Conservation (phyloP, 352 stramenopile genomes). For the Globisporangium iwayamae region DNA sequence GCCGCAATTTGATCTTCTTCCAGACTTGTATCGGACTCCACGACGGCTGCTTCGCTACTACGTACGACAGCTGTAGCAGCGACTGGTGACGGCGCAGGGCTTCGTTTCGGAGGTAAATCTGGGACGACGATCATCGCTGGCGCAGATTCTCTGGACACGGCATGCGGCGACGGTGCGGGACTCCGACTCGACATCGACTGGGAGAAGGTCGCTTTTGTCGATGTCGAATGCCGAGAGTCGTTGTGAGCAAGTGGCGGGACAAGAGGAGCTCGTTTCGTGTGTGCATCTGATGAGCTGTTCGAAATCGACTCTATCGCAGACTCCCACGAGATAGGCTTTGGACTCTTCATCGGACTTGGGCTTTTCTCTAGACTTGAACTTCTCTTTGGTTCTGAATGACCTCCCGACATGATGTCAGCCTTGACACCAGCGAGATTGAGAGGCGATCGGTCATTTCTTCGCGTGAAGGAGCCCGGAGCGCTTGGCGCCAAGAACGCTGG, state of each 20-base stretch:
- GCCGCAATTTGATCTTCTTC: background rate
- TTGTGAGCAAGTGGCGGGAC: background rate
- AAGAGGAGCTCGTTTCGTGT: background rate
- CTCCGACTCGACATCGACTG: conserved; percentile 5
- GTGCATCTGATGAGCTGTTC: background rate
- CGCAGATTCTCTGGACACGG: background rate
- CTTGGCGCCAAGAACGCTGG: background rate
- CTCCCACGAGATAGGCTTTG: background rate
- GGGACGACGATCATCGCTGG: background rate
- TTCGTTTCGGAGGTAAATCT: background rate
- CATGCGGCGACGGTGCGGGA: background rate
- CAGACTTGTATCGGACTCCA: background rate
- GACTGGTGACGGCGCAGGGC: background rate
- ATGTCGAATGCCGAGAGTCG: background rate
- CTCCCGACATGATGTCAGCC: conserved; percentile 16
- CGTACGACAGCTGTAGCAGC: background rate
- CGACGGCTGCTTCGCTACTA: background rate
- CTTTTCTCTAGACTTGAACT: background rate
- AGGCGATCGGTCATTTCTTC: background rate
- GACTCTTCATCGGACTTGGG: background rate
- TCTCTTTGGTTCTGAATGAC: background rate
- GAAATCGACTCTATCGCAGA: background rate
- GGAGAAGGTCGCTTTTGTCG: background rate
- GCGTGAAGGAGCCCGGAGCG: background rate
- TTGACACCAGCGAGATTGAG: conserved; percentile 11